phyloP scores from a whole-genome alignment of 2,329 filamentous ascomycete species.

The Sporothrix luriei region DNA sequence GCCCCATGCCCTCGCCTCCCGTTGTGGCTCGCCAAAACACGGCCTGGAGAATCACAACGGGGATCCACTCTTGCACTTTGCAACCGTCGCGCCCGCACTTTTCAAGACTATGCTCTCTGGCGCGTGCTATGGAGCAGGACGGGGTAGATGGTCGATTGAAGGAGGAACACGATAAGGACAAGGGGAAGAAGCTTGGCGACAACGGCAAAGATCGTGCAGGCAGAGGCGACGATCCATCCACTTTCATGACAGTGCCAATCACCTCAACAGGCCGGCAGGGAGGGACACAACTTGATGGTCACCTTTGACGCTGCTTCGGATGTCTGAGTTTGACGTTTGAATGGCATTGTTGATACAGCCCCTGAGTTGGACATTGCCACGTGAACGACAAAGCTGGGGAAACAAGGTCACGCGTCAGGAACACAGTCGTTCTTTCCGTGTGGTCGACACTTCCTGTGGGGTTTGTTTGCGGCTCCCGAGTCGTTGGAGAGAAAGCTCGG shows the following conservation, averaged over 20 bases:
- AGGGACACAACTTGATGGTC: neutral
- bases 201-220: neutral
- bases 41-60: constrained; percentile 23
- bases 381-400: neutral
- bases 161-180: neutral
- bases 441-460: neutral
- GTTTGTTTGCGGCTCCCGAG: neutral
- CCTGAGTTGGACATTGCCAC: too few relatives aligned
- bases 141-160: neutral
- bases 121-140: constrained; percentile 1
- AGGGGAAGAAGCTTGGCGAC: neutral
- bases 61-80: constrained; percentile 28
- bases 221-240: neutral
- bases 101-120: constrained; percentile 7
- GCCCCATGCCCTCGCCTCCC: constrained; percentile 2
- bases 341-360: neutral
- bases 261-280: neutral
- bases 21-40: neutral
- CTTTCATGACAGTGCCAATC: neutral
- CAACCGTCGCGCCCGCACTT: constrained; percentile 25
- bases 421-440: neutral
- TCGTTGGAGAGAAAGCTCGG: neutral
- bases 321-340: neutral
- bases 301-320: neutral
- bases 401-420: neutral